Conservation (phyloP, 1,284 basidiomycete genomes). For the Irpex lacteus region DNA sequence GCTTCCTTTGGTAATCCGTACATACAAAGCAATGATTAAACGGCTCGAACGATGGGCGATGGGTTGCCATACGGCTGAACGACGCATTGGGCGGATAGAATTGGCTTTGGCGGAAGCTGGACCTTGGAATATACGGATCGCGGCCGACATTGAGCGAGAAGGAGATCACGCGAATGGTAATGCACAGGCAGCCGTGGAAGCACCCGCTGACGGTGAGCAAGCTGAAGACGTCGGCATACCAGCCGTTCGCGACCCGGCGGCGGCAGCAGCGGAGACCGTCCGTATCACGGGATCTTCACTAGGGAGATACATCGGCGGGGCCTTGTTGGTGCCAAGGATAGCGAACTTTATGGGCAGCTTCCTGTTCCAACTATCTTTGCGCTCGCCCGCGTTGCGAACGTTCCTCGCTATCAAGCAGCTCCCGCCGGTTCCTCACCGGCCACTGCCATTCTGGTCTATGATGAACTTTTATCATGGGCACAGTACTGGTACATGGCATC, state of each 20-base stretch:
- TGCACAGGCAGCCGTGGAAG: neutral
- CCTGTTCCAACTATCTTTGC: slow-evolving; percentile 51
- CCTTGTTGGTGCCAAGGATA: slow-evolving; percentile 62
- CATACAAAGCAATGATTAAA: slow-evolving; percentile 44
- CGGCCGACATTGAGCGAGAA: slow-evolving; percentile 16
- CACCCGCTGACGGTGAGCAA: slow-evolving; percentile 4
- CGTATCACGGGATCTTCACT: slow-evolving; percentile 55
- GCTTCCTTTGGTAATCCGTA: slow-evolving; percentile 45
- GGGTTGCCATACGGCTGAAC: slow-evolving; percentile 28
- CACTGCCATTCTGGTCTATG: neutral
- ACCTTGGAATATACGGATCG: slow-evolving; percentile 46
- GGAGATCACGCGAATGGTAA: slow-evolving; percentile 6
- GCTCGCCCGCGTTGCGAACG: slow-evolving; percentile 43
- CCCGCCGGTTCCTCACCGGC: neutral
- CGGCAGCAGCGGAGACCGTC: slow-evolving; percentile 54
- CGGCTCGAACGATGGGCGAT: slow-evolving; percentile 47
- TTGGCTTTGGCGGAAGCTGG: slow-evolving; percentile 42
- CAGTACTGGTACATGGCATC: slow-evolving; percentile 2
- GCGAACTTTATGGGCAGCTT: slow-evolving; percentile 61
- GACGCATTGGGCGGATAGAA: slow-evolving; percentile 28
- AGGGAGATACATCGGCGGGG: slow-evolving; percentile 62
- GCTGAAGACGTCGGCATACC: slow-evolving; percentile 20
- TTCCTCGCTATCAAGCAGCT: slow-evolving; percentile 54
- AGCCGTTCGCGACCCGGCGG: slow-evolving; percentile 26
- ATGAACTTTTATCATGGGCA: neutral